A percentile compares a stretch with the other conserved stretches of the same genome.
Evolutionary conservation across 2,329 filamentous ascomycete genomes (phyloP).

Genomic region (Nigrograna mackinnonii): DNA sequence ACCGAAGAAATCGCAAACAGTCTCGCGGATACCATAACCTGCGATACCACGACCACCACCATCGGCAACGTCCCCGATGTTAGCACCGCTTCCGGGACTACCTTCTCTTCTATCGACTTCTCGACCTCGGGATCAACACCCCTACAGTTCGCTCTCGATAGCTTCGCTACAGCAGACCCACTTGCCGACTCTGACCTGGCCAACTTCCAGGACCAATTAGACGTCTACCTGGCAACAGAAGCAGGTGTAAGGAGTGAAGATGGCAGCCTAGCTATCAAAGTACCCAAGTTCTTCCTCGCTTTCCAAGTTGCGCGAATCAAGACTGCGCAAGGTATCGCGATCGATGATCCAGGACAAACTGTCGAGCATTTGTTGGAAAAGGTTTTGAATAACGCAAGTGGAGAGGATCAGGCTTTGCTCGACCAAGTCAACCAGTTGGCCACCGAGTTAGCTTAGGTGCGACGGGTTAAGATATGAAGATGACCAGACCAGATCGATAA

Average conservation of each 20-base stretch:
- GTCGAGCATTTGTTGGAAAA: constrained; percentile 63
- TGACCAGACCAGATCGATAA: too few species aligned
- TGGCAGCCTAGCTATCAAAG: constrained; percentile 60
- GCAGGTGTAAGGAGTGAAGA: constrained; percentile 59
- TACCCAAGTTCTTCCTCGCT: constrained; percentile 65
- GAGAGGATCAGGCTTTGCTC: constrained; percentile 53
- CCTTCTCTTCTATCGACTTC: constrained; percentile 63
- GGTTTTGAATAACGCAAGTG: constrained; percentile 59
- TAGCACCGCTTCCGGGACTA: constrained; percentile 48
- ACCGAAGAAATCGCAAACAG: constrained; percentile 47
- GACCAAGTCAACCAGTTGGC: constrained; percentile 54
- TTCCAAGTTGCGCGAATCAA: constrained; percentile 64
- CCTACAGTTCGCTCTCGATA: constrained; percentile 57
- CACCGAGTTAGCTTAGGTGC: constrained; percentile 12
- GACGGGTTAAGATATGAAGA: background rate
- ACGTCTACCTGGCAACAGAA: constrained; percentile 64
- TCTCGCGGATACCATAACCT: constrained; percentile 54
- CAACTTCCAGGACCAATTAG: constrained; percentile 57
- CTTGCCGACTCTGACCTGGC: constrained; percentile 55
- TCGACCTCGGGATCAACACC: constrained; percentile 52
- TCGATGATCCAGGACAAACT: constrained; percentile 54
- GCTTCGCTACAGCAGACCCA: constrained; percentile 56
- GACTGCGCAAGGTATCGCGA: constrained; percentile 61
- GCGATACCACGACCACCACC: constrained; percentile 52
- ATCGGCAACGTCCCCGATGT: constrained; percentile 61